phyloP scores from a whole-genome alignment of 768 basidiomycete species.

The Exsudoporus frostii region DNA sequence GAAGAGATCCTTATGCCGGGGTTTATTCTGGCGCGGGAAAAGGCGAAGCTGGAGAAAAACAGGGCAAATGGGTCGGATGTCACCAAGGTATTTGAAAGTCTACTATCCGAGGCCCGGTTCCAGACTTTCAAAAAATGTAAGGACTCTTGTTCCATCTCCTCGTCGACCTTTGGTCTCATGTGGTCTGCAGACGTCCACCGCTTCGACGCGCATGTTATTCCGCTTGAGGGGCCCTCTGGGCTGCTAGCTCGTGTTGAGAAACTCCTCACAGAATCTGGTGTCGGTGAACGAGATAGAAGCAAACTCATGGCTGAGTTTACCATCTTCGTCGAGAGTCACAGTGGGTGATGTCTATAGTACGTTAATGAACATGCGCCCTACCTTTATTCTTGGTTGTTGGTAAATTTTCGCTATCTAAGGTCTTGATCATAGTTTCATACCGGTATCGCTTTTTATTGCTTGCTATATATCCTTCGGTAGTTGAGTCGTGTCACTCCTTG shows the following conservation, averaged over 20 bases:
- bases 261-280: slow-evolving; percentile 49
- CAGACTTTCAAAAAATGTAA: slow-evolving; percentile 60
- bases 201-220: slow-evolving; percentile 72
- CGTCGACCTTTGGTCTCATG: slow-evolving; percentile 12
- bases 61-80: slow-evolving; percentile 31
- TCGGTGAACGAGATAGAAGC: slow-evolving; percentile 47
- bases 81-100: slow-evolving; percentile 37
- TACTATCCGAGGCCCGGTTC: slow-evolving; percentile 35
- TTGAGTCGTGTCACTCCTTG: slow-evolving; percentile 15
- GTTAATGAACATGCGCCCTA: slow-evolving; percentile 1
- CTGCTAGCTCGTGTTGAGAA: slow-evolving; percentile 63
- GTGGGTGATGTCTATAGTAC: slow-evolving; percentile 12
- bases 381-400: slow-evolving; percentile 15
- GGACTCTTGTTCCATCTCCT: slow-evolving; percentile 24
- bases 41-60: slow-evolving; percentile 19
- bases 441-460: slow-evolving; percentile 19
- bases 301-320: slow-evolving; percentile 58
- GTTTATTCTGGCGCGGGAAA: slow-evolving; percentile 28
- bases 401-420: slow-evolving; percentile 29
- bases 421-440: slow-evolving; percentile 12
- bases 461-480: slow-evolving; percentile 11
- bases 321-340: slow-evolving; percentile 46
- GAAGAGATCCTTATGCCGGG: slow-evolving; percentile 63
- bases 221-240: slow-evolving; percentile 70
- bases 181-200: slow-evolving; percentile 58